phyloP scores from a whole-genome alignment of 139 green algal species.

The Yamagishiella unicocca region DNA sequence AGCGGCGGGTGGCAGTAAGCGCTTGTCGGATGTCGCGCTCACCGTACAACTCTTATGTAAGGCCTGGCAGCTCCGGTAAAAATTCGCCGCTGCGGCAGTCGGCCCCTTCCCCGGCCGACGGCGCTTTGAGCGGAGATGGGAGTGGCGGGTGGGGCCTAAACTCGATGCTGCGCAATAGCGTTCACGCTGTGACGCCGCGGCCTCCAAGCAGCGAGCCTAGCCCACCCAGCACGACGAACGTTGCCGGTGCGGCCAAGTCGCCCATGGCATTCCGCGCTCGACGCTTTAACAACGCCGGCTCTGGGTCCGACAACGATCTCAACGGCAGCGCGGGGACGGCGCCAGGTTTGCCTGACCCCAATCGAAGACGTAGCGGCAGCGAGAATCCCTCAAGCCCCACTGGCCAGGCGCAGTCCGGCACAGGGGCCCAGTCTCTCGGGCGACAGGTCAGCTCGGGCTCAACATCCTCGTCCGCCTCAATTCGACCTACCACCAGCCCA shows the following conservation, averaged over 20 bases:
- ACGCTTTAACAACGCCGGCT: constrained; percentile 18
- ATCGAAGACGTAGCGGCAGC: not conserved
- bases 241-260: not conserved
- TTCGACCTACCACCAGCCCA: not conserved
- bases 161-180: not conserved
- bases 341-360: not conserved
- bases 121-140: constrained; percentile 10
- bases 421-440: not conserved
- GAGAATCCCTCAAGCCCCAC: not conserved
- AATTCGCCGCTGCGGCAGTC: constrained; percentile 20
- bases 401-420: not conserved
- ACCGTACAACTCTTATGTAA: not conserved
- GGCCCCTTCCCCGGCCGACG: constrained; percentile 13
- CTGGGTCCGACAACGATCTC: not conserved
- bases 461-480: not conserved
- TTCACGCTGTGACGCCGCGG: not conserved
- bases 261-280: constrained; percentile 38
- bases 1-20: not conserved
- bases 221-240: not conserved
- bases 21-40: constrained; percentile 1
- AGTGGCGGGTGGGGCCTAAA: constrained; percentile 7
- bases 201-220: constrained; percentile 17
- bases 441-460: constrained; percentile 26
- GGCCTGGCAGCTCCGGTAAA: not conserved
- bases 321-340: not conserved